Evolutionary conservation across 768 basidiomycete genomes (phyloP), one percentile per base, ranked within the genome.

Genomic region (Amyloporia xantha): DNA sequence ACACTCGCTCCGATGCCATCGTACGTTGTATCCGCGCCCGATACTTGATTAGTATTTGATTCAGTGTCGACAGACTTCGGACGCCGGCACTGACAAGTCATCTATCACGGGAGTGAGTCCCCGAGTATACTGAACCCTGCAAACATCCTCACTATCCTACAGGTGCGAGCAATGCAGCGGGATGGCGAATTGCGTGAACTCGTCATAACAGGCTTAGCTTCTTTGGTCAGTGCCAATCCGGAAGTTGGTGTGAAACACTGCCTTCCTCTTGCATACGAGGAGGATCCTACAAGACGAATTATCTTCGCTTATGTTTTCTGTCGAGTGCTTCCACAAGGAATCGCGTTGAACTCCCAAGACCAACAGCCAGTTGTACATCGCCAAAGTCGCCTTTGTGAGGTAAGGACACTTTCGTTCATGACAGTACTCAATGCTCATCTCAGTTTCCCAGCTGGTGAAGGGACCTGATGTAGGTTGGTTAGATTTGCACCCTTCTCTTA

Each of bases 211-310:
- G 89, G 86, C 1, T 75, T 95, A 5, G 78, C 91, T 1, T 83
- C 91, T 52, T 72, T 95, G 5, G 82, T 95, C 48, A 78, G 76
- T 27, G 79, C 90, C 11, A 95, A 95, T 60, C 82, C 87, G 13
- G 89, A 93, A 59, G 84, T 81, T 56, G 92, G 90, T 4, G 81
- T 94, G 61, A 92, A 91, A 63, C 89, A 94, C 62, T 91, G 86
- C 58, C 77, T 94, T 19, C 70, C 81, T 4, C 71, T 88, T 50
- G 88, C 86, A 1, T 91, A 90, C 56, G 84, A 89, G 57, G 63
- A 71, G 19, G 86, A 93, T 59, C 68, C 74, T 21, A 68, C 76
- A 33, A 82, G 85, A 57, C 78, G 90, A 12, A 73, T 78, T 9
- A 89, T 92, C 21, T 96, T 93, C 59, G 81, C 90, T 12, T 82